Evolutionary conservation across 2,329 filamentous ascomycete genomes (phyloP), one percentile per base, ranked within the genome.

Genomic region (Arthroderma sp.): DNA sequence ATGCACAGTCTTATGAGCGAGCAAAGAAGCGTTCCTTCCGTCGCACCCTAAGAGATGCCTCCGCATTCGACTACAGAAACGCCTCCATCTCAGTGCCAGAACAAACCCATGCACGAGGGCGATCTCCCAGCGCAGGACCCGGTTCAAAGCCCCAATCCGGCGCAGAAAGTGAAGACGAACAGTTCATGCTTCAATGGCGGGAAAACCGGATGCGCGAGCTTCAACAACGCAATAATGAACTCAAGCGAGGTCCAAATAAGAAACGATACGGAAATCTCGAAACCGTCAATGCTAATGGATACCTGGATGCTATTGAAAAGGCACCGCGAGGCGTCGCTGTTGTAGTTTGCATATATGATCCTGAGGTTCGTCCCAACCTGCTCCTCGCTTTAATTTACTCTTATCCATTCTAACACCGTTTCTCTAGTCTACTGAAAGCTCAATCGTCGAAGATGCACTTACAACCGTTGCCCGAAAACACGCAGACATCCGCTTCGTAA

Each of bases 231-330:
- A 45, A 28, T 53, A 71, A 78, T 40, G 73, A 74, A 49, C 83
- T 72, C 50, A 72, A 83, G 56, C 77, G 80, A 56, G 89, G 81
- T 61, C 85, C 86, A 1, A 87, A 81, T 55, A 76, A 83, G 51
- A 72, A 84, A 52, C 72, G 81, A 47, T 96, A 83, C 60, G 91
- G 91, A 22, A 76, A 74, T 8, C 69, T 96, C 50, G 82, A 88
- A 49, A 75, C 78, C 47, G 91, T 96, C 1, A 88, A 96, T 68
- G 89, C 86, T 5, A 71, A 83, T 51, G 91, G 88, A 11, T 98
- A 94, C 57, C 74, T 98, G n/a, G 88, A 96, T 63, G 88, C 89
- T 45, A 86, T 96, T 54, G 91, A 98, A 67, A 91, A 86, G 65
- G 85, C 89, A 4, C 73, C 79, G 34, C 67, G 80, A 40, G 84